Evolutionary conservation across 2,329 filamentous ascomycete genomes (phyloP).

Genomic region (Fusarium keratoplasticum): DNA sequence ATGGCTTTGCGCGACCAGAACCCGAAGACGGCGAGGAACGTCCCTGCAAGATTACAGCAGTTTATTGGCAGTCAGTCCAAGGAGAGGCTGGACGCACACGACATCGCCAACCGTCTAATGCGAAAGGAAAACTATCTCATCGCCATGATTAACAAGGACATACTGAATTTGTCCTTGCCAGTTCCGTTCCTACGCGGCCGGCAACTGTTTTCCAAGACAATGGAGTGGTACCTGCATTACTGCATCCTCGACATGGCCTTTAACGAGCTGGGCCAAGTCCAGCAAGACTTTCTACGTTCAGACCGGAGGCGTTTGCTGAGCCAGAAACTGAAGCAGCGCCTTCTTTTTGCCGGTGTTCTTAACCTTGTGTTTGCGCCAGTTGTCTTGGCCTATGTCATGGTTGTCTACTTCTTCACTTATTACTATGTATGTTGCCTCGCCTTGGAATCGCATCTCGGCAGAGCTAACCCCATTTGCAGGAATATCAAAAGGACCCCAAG

Average conservation of each 20-base stretch:
- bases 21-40: conserved; percentile 76
- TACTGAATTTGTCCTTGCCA: conserved; percentile 86
- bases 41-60: conserved; percentile 63
- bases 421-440: conserved; percentile 75
- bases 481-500: conserved; percentile 94
- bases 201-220: conserved; percentile 87
- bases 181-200: conserved; percentile 84
- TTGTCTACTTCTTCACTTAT: conserved; percentile 94
- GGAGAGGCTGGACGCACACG: conserved; percentile 93
- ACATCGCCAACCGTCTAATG: conserved; percentile 97
- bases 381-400: conserved; percentile 84
- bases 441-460: no score
- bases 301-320: conserved; percentile 84
- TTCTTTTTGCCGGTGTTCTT: conserved; percentile 85
- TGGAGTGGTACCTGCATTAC: conserved; percentile 92
- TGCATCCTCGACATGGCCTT: conserved; percentile 96
- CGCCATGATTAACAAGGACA: conserved; percentile 96
- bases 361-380: conserved; percentile 90
- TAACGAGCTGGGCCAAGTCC: conserved; percentile 87
- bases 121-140: conserved; percentile 97
- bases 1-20: conserved; percentile 89
- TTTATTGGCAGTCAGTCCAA: conserved; percentile 87
- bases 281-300: conserved; percentile 86
- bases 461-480: conserved; percentile 59
- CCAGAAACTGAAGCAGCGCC: conserved; percentile 79